Percentiles rank a stretch among this genome's conserved stretches.
These are phyloP conservation scores for Trifolium subterraneum DNA, from an alignment of 306 rosid species.

Conservation along the genomic window DNA sequence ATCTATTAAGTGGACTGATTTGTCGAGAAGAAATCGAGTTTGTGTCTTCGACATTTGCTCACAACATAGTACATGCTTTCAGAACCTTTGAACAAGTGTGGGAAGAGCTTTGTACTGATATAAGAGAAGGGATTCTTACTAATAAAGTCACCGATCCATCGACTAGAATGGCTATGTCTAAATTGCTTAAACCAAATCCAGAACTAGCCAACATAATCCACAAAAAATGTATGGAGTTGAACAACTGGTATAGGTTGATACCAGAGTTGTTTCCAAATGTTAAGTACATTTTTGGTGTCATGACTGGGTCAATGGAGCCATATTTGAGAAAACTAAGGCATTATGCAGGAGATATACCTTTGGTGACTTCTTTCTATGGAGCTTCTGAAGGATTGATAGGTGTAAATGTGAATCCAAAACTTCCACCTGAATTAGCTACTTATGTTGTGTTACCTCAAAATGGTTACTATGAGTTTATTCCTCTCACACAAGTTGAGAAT, in stretches of 20 bases:
- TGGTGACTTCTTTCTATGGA: neutral
- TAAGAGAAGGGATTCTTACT: neutral
- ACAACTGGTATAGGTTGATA: neutral
- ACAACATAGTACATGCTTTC: constrained; percentile 78
- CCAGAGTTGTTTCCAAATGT: neutral
- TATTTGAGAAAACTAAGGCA: neutral
- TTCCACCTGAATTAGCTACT: neutral
- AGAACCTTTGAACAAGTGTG: constrained; percentile 62
- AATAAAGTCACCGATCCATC: neutral
- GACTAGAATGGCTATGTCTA: neutral
- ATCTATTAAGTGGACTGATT: constrained; percentile 76
- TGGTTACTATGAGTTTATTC: neutral
- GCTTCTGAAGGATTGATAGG: neutral
- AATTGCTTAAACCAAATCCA: neutral
- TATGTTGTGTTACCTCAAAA: neutral
- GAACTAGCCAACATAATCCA: neutral
- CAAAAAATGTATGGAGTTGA: neutral
- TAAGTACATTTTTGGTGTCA: neutral
- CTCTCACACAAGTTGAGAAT: neutral
- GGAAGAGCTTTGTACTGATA: neutral
- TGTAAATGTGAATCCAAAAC: neutral
- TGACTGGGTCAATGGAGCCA: neutral
- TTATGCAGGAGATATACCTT: neutral
- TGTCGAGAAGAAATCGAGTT: constrained; percentile 64
- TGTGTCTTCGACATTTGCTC: constrained; percentile 82